phyloP scores from a whole-genome alignment of 495 filamentous ascomycete genomes.

The Sabuloglossum arenarium region DNA sequence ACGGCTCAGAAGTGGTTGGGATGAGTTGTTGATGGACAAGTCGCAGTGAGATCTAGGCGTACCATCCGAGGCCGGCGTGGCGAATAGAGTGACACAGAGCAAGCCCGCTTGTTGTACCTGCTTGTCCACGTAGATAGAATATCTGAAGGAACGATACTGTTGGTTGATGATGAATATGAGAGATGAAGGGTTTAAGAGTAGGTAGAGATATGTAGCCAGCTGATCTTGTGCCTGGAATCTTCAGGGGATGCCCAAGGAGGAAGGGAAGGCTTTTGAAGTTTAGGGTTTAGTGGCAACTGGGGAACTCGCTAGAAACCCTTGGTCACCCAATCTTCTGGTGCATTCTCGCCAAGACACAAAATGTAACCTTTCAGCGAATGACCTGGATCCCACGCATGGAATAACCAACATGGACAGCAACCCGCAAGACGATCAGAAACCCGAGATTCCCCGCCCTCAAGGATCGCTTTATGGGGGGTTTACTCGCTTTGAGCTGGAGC shows the following conservation, averaged over 20 bases:
- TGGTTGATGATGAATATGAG: neutral
- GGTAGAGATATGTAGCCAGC: too few relatives aligned
- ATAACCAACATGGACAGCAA: neutral
- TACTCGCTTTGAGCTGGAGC: slow-evolving; percentile 52
- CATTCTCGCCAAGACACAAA: neutral
- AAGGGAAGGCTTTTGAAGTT: neutral
- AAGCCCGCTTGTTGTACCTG: neutral
- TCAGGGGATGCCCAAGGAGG: neutral
- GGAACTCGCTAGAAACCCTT: neutral
- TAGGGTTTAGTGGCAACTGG: neutral
- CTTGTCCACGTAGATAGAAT: neutral
- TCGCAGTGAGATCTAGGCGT: neutral
- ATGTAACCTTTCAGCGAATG: neutral
- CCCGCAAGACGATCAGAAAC: neutral
- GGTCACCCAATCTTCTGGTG: neutral
- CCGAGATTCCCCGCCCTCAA: neutral
- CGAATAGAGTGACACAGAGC: neutral
- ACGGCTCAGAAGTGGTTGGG: neutral
- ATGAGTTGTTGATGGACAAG: neutral
- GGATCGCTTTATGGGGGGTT: slow-evolving; percentile 35
- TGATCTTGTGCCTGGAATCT: neutral
- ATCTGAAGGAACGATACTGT: neutral
- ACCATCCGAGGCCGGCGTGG: neutral
- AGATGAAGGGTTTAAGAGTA: neutral
- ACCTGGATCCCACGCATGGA: neutral